Base-by-base conservation (phyloP, 257 asterid species). In the Ophiorrhiza pumila region DNA sequence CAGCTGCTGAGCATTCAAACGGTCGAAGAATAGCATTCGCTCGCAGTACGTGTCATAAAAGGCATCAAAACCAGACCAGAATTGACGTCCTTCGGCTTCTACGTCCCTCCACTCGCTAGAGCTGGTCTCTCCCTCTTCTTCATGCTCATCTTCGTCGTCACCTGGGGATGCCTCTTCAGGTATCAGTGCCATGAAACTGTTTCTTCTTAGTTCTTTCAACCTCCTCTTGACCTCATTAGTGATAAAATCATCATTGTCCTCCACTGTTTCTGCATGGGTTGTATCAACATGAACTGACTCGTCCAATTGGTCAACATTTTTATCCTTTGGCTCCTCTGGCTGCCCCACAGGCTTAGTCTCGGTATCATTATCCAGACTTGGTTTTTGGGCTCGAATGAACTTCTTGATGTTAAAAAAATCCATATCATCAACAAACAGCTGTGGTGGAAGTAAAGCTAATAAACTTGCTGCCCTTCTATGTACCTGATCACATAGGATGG, bases 151-250 rank as follows among this genome's bases (percentile, higher is more conserved):
- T 3, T 81, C 90, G 8, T 78, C 96, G 9, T 81, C 95, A 6
- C 78, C 90, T 8, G 84, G 87, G 58, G 90, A 57, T 13, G 86
- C 80, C 83, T 94, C 99, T 80, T 94, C 99, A 6, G 98, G 99
- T 82, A 94, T 94, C 73, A 90, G 79, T 17, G 84, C 96, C 98
- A 94, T 94, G 81, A 88, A 94, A 85, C 97, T 94, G 84, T 94
- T 94, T 72, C 90, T 85, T 59, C 95, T 81, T 49, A 94, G 90
- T 82, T 90, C 98, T 82, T 92, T 91, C 79, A 94, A 76, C 89
- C 97, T 94, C 89, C 95, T 86, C 79, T 92, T 92, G 69, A 94
- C 97, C 88, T 94, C 99, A 68, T 90, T 90, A 3, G 90, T 85
- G 77, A 94, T 94, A 80, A 94, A 91, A 80, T 94, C 98, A 56